Percentiles rank a stretch among this genome's conserved stretches.
These are phyloP conservation scores for Aspergillus fructus DNA, from an alignment of 2,329 filamentous ascomycete species.

Conservation along the genomic window DNA sequence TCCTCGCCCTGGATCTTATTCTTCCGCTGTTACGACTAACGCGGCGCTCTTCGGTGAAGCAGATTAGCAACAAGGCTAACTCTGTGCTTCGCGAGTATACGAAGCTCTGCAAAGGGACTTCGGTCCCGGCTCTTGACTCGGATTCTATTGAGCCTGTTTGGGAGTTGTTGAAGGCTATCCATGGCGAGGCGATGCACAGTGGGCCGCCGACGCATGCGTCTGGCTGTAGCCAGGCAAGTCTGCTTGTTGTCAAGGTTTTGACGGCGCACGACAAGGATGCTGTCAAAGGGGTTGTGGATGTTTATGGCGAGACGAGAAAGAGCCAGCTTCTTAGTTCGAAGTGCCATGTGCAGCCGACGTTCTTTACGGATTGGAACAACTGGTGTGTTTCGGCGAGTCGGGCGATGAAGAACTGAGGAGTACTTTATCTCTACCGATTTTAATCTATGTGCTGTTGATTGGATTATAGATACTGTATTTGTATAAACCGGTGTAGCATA, in stretches of 20 bases:
- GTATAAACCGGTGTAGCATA: not conserved
- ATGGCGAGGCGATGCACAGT: constrained; percentile 59
- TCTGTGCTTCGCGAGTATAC: constrained; percentile 72
- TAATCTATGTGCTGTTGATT: not conserved
- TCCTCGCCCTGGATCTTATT: constrained; percentile 67
- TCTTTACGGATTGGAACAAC: constrained; percentile 73
- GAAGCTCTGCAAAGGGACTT: constrained; percentile 58
- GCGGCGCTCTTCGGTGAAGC: constrained; percentile 72
- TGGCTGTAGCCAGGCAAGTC: constrained; percentile 65
- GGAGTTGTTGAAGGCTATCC: constrained; percentile 64
- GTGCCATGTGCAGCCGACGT: constrained; percentile 61
- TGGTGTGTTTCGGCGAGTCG: constrained; percentile 59
- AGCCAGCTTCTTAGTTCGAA: constrained; percentile 58
- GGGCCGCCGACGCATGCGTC: constrained; percentile 68
- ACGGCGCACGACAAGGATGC: constrained; percentile 49
- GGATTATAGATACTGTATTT: not conserved
- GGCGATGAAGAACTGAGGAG: constrained; percentile 36
- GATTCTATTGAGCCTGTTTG: constrained; percentile 49
- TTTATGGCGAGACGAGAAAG: constrained; percentile 65
- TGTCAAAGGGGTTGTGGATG: constrained; percentile 57
- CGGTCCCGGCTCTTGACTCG: constrained; percentile 44
- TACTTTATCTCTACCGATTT: no score
- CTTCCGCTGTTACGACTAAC: constrained; percentile 75
- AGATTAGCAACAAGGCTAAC: constrained; percentile 70
- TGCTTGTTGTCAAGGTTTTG: constrained; percentile 45